Conservation (phyloP, 179 eudicot species). For the Silene vulgaris region DNA sequence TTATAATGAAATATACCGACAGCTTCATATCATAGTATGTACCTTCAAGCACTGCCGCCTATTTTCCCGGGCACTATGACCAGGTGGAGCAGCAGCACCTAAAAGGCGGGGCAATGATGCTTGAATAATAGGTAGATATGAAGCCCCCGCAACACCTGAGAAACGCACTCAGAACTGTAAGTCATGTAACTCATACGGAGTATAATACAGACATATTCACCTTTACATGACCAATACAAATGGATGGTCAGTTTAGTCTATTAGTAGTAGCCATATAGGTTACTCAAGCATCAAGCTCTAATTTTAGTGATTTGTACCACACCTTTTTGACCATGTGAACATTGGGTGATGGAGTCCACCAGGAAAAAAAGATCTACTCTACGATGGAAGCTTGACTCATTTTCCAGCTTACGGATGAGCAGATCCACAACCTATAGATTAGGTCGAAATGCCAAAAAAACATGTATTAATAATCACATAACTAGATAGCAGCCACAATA, state of each 20-base stretch:
- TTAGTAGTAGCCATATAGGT: constrained; percentile 1
- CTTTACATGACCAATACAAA: background rate
- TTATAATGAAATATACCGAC: constrained; percentile 8
- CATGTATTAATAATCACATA: background rate
- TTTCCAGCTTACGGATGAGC: constrained; percentile 74
- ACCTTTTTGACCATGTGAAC: constrained; percentile 93
- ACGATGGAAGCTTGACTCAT: constrained; percentile 68
- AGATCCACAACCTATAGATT: constrained; percentile 77
- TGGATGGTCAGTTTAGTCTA: background rate
- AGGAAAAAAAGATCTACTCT: constrained; percentile 89
- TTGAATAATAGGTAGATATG: constrained; percentile 78
- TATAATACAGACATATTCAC: background rate
- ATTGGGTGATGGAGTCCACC: constrained; percentile 92
- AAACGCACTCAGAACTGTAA: constrained; percentile 3
- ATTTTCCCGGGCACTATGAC: constrained; percentile 73
- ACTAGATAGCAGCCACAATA: background rate
- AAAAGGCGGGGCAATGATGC: constrained; percentile 79
- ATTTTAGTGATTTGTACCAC: background rate
- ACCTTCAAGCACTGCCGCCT: constrained; percentile 96
- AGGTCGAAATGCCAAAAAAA: background rate
- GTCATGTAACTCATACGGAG: background rate
- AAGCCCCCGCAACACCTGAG: constrained; percentile 87
- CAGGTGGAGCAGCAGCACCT: constrained; percentile 93
- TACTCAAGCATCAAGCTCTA: background rate
- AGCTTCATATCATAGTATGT: constrained; percentile 16